A percentile compares a stretch with the other conserved stretches of the same genome.
These are phyloP conservation scores for Bonnemaisonia californica DNA, from an alignment of 31 red algal genomes.

Conservation along the genomic window DNA sequence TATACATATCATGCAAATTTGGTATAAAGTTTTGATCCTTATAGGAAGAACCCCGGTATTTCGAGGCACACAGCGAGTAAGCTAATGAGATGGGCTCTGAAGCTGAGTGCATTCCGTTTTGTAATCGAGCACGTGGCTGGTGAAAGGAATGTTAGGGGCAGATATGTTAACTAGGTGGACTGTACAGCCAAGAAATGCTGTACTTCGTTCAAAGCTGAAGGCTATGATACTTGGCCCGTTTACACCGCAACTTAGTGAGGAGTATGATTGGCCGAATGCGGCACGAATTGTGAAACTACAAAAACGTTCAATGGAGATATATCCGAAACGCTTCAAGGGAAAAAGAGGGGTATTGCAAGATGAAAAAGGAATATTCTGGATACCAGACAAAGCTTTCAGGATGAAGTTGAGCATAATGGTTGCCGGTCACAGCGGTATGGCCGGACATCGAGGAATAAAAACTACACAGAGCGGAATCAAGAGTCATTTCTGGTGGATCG, in stretches of 20 bases:
- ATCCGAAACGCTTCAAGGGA: neutral
- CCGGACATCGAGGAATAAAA: neutral
- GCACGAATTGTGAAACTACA: neutral
- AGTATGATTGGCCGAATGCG: neutral
- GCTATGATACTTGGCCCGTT: neutral
- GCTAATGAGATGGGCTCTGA: constrained; percentile 36
- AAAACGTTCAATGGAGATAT: neutral
- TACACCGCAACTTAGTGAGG: neutral
- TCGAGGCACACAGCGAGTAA: constrained; percentile 21
- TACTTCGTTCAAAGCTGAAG: neutral
- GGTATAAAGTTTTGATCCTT: constrained; percentile 22
- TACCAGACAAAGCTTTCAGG: neutral
- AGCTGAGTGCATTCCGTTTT: constrained; percentile 16
- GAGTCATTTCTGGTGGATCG: constrained; percentile 21
- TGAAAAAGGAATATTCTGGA: constrained; percentile 10
- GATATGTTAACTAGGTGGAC: constrained; percentile 21
- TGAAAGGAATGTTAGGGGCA: constrained; percentile 20
- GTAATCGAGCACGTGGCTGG: constrained; percentile 14
- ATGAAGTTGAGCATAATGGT: constrained; percentile 9
- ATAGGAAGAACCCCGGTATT: constrained; percentile 17
- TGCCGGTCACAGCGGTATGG: constrained; percentile 10
- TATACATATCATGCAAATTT: constrained; percentile 35
- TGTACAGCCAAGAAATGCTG: neutral
- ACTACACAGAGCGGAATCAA: neutral
- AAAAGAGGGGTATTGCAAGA: neutral